These are phyloP conservation scores for Botrytis galanthina DNA, from an alignment of 2,329 filamentous ascomycete species.

Conservation along the genomic window DNA sequence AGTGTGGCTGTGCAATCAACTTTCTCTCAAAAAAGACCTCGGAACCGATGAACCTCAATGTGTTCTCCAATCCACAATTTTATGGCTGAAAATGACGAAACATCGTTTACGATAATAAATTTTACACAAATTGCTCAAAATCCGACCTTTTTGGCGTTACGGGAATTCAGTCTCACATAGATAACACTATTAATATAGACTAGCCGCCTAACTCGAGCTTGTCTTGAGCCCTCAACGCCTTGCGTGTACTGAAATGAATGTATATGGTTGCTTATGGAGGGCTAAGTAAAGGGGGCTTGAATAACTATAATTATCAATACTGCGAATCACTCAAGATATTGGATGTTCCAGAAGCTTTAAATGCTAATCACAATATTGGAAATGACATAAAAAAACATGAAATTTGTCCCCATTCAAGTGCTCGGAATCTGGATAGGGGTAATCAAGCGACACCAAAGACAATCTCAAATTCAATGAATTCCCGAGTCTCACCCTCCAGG, in stretches of 20 bases:
- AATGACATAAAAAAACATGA: not conserved
- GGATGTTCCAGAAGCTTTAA: not conserved
- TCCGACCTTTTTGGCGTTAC: rapidly evolving
- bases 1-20: conserved; percentile 9
- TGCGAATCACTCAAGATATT: no score
- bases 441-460: not conserved
- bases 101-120: not conserved
- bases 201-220: not conserved
- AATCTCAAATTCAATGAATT: no score
- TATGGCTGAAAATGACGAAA: not conserved
- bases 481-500: no score
- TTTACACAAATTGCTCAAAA: not conserved
- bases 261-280: not conserved
- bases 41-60: not conserved
- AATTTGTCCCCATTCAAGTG: not conserved
- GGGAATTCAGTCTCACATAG: not conserved
- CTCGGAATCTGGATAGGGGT: not conserved
- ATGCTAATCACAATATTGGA: not conserved
- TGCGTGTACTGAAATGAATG: not conserved
- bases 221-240: not conserved
- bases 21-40: not conserved
- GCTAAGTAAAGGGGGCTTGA: not conserved
- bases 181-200: not conserved
- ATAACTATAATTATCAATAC: not conserved
- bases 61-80: not conserved